Base-by-base conservation (phyloP, 73 alveolate species). In the Paraurostyla sp. region DNA sequence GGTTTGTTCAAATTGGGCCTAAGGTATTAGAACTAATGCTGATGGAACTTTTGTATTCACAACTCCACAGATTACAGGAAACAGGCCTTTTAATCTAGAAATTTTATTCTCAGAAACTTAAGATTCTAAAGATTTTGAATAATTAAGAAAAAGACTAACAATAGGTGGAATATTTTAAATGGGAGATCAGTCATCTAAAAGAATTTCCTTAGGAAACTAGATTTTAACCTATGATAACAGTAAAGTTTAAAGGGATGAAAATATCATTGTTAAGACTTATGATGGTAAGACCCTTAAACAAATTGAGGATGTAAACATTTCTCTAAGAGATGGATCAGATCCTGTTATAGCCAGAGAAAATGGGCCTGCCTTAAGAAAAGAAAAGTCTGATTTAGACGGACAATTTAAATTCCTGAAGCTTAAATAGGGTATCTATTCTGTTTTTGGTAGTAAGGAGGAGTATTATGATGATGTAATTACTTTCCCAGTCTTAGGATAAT, bases 111-210 rank as follows among this genome's bases (percentile, higher is more conserved):
- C 86, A 7, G 46, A 30, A 18, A 3, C 54, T 25, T 18, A 1
- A 15, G 46, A 3, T 45, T 1, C 56, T 7, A 32, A 9, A 20
- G 7, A 68, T 22, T 48, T 73, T 43, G 23, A 73, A 38, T 29
- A 25, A 1, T 25, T 73, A 15, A 7, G 6, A 48, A 73, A 25
- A 29, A 32, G 46, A 6, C 6, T 73, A 3, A 45, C 48, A 18
- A 48, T 73, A 32, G 86, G 86, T 13, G 86, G 86, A 6, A 49
- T 73, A 20, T 45, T 73, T 11, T 3, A 65, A 32, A 38, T 65
- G 9, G 56, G 46, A 6, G 36, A 6, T 1, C 3, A 13, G 6
- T 65, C 82, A 1, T 4, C 32, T 6, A 65, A 65, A 38, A 36
- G 60, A 11, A 38, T 65, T 4, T 13, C 40, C 18, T 38, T 65